Evolutionary conservation across 1,139 yeast genomes (phyloP).

Genomic region (Debaryomyces nepalensis): DNA sequence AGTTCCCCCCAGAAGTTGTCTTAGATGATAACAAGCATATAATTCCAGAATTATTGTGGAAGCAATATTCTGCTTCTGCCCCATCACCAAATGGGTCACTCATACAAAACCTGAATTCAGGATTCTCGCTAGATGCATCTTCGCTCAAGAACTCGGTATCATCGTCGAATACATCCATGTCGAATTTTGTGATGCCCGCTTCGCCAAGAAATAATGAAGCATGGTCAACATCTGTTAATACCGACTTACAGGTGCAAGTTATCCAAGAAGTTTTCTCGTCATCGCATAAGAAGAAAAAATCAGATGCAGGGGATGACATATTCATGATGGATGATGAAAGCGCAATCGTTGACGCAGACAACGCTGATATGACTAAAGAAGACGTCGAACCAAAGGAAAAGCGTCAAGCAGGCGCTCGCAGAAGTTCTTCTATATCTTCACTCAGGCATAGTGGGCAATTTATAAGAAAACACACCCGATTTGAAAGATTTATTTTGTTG

Average conservation of each 20-base stretch:
- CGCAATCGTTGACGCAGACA: not conserved
- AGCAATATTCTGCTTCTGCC: constrained; percentile 59
- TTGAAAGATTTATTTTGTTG: constrained; percentile 81
- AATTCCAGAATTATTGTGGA: constrained; percentile 78
- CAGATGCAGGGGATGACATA: constrained; percentile 28
- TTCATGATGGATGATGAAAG: constrained; percentile 43
- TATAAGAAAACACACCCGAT: constrained; percentile 52
- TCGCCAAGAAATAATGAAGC: constrained; percentile 11
- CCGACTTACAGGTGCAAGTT: constrained; percentile 45
- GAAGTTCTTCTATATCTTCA: constrained; percentile 6
- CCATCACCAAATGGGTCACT: constrained; percentile 45
- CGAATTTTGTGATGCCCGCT: constrained; percentile 2
- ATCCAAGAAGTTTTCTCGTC: constrained; percentile 46
- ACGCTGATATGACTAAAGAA: not conserved
- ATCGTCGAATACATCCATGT: constrained; percentile 11
- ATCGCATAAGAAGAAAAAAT: constrained; percentile 16
- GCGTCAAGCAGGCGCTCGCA: not conserved
- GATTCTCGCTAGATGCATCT: constrained; percentile 1
- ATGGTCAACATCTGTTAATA: constrained; percentile 44
- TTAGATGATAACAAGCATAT: constrained; percentile 89
- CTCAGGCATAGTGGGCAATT: constrained; percentile 15
- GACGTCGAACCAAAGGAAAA: constrained; percentile 4
- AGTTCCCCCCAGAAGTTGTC: constrained; percentile 74
- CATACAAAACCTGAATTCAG: constrained; percentile 12
- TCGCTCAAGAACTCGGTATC: constrained; percentile 7